phyloP scores from a whole-genome alignment of 164 flowering plant species.

The Liriodendron chinense region DNA sequence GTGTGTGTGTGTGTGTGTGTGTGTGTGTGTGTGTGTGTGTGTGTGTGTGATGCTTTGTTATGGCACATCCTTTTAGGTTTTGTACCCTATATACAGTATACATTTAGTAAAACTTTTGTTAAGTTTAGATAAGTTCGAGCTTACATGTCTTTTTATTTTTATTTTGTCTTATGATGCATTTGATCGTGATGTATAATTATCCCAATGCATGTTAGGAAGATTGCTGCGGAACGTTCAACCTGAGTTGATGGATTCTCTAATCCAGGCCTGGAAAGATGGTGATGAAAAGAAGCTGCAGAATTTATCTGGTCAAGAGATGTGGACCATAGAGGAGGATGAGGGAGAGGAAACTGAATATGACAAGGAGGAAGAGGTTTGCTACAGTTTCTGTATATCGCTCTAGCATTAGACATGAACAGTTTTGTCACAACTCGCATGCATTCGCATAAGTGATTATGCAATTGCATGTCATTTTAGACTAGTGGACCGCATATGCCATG shows the following conservation, averaged over 20 bases:
- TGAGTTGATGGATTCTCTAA: constrained; percentile 70
- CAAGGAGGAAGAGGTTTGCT: constrained; percentile 48
- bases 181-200: not conserved
- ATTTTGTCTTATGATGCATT: not conserved
- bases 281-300: constrained; percentile 47
- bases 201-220: constrained; percentile 51
- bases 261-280: constrained; percentile 74
- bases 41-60: too few relatives aligned
- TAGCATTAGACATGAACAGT: too few relatives aligned
- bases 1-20: too few relatives aligned
- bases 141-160: not conserved
- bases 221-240: constrained; percentile 64
- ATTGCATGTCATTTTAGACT: too few relatives aligned
- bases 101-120: too few relatives aligned
- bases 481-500: too few relatives aligned
- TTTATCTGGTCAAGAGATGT: constrained; percentile 34
- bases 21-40: too few relatives aligned
- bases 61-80: too few relatives aligned
- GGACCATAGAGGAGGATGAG: constrained; percentile 29
- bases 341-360: constrained; percentile 33
- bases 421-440: too few relatives aligned
- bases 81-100: too few relatives aligned
- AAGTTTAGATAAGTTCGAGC: too few relatives aligned
- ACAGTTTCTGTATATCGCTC: not conserved
- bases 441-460: too few relatives aligned